These are phyloP conservation scores for Russula ochroleuca DNA, from an alignment of 768 basidiomycete genomes.

Conservation along the genomic window DNA sequence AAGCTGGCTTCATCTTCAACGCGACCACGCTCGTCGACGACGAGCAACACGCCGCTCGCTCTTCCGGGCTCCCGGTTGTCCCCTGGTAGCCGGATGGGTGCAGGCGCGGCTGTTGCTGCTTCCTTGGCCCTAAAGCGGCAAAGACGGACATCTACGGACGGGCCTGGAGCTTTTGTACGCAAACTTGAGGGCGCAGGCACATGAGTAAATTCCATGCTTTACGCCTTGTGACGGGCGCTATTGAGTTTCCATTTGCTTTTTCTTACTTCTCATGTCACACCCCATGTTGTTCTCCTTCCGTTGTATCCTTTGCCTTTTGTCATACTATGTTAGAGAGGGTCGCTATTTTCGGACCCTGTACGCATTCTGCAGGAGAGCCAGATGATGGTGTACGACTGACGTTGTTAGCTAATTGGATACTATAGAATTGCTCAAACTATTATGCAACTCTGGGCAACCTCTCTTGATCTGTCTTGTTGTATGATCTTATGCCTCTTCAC, in stretches of 20 bases:
- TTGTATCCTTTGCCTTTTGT: conserved; percentile 11
- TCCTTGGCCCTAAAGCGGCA: conserved; percentile 66
- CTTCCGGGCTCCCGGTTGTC: conserved; percentile 41
- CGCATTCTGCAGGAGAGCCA: conserved; percentile 19
- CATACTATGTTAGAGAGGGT: conserved; percentile 15
- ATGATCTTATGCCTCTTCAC: not conserved
- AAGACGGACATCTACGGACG: conserved; percentile 58
- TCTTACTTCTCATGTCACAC: conserved; percentile 9
- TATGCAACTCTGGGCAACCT: conserved; percentile 21
- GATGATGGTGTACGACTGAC: conserved; percentile 23
- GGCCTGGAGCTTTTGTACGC: conserved; percentile 19
- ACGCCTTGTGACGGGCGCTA: conserved; percentile 9
- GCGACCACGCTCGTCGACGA: conserved; percentile 67
- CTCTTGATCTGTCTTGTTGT: not conserved
- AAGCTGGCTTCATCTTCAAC: conserved; percentile 73
- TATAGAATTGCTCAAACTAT: conserved; percentile 24
- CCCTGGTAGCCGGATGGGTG: conserved; percentile 35
- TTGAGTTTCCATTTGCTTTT: not conserved
- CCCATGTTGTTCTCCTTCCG: conserved; percentile 12
- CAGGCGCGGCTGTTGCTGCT: conserved; percentile 29
- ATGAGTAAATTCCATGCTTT: conserved; percentile 6
- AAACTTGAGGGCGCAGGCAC: conserved; percentile 20
- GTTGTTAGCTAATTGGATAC: conserved; percentile 24
- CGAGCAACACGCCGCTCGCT: conserved; percentile 50
- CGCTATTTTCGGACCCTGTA: conserved; percentile 13